Percentiles rank a stretch among this genome's conserved stretches.
These are phyloP conservation scores for Aspergillus eucalypticola DNA, from an alignment of 2,329 filamentous ascomycete genomes.

Conservation along the genomic window DNA sequence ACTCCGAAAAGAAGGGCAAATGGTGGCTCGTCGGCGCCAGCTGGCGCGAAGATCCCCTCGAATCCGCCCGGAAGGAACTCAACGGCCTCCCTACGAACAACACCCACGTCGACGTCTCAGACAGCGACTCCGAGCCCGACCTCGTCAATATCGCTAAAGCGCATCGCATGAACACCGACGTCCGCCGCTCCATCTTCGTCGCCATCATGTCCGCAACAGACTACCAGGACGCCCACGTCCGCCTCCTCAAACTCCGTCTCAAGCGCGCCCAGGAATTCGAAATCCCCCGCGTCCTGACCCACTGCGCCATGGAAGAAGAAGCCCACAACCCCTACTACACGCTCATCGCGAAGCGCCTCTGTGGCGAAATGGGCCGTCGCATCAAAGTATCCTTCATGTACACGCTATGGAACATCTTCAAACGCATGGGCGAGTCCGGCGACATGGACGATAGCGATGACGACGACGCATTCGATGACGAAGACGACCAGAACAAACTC, in stretches of 20 bases:
- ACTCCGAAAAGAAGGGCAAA: conserved; percentile 84
- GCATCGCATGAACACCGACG: conserved; percentile 82
- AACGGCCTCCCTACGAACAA: conserved; percentile 17
- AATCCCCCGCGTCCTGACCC: conserved; percentile 82
- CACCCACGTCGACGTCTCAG: conserved; percentile 21
- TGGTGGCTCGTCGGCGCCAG: conserved; percentile 99
- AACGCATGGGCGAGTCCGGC: conserved; percentile 73
- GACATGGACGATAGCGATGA: conserved; percentile 64
- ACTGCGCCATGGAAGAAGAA: conserved; percentile 80
- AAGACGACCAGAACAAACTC: conserved; percentile 54
- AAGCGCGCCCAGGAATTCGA: conserved; percentile 85
- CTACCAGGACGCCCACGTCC: conserved; percentile 77
- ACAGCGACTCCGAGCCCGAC: conserved; percentile 56
- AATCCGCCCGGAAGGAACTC: conserved; percentile 37
- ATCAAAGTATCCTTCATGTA: conserved; percentile 85
- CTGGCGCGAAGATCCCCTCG: conserved; percentile 59
- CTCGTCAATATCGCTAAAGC: conserved; percentile 72
- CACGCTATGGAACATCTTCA: conserved; percentile 81
- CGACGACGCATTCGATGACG: conserved; percentile 57
- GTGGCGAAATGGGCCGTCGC: conserved; percentile 64
- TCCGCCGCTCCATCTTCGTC: conserved; percentile 88
- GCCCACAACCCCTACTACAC: conserved; percentile 93
- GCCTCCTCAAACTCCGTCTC: conserved; percentile 77
- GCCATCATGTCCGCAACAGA: conserved; percentile 84
- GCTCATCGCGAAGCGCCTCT: conserved; percentile 76